Conservation (phyloP, 495 filamentous ascomycete genomes). For the Tuber brumale region DNA sequence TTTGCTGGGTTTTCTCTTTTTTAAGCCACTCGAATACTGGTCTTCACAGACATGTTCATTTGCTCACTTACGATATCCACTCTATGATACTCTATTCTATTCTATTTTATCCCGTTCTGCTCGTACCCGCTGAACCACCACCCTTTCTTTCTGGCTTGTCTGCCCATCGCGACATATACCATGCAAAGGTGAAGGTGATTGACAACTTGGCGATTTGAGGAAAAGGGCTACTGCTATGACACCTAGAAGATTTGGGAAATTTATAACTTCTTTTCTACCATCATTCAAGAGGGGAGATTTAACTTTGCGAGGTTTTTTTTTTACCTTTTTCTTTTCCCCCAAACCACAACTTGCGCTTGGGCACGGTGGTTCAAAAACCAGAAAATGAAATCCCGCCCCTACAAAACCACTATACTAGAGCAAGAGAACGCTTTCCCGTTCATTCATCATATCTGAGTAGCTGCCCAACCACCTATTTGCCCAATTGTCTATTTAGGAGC, state of each 20-base stretch:
- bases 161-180: too few relatives aligned
- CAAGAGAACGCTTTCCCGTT: neutral
- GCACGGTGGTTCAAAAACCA: neutral
- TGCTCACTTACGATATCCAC: too few relatives aligned
- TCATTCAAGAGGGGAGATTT: constrained; percentile 3
- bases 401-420: neutral
- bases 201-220: neutral
- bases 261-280: neutral
- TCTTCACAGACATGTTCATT: neutral
- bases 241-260: neutral
- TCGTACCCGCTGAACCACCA: too few relatives aligned
- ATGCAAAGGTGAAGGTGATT: neutral
- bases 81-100: neutral
- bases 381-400: neutral
- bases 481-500: constrained; percentile 53
- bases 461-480: neutral
- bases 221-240: neutral
- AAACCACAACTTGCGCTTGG: neutral
- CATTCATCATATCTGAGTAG: neutral
- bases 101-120: too few relatives aligned
- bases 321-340: neutral
- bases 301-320: neutral
- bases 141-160: too few relatives aligned
- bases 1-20: neutral
- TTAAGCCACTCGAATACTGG: neutral